These are phyloP conservation scores for Jatropha curcas DNA, from an alignment of 345 rosid species.

Conservation along the genomic window DNA sequence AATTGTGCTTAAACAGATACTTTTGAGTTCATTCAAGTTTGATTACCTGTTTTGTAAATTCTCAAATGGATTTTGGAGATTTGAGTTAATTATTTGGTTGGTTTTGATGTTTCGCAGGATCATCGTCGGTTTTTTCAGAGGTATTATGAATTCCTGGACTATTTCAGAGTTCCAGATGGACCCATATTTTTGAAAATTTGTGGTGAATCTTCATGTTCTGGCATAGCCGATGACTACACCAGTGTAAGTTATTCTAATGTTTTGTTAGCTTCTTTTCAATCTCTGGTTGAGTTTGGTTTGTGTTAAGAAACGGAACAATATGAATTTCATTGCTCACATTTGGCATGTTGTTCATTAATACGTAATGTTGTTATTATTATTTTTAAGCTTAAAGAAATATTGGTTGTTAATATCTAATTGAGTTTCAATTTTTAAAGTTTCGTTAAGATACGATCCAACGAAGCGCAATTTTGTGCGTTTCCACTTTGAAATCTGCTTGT, in stretches of 20 bases:
- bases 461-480: background rate
- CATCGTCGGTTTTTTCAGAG: conserved; percentile 67
- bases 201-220: conserved; percentile 78
- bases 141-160: conserved; percentile 74
- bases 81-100: too few species aligned
- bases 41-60: background rate
- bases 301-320: too few species aligned
- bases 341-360: background rate
- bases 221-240: conserved; percentile 75
- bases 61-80: background rate
- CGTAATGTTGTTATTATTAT: too few species aligned
- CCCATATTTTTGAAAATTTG: conserved; percentile 80
- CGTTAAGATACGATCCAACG: background rate
- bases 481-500: background rate
- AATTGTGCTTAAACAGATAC: too few species aligned
- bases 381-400: background rate
- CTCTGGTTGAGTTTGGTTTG: background rate
- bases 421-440: background rate
- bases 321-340: too few species aligned
- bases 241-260: conserved; percentile 38
- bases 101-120: conserved; percentile 46
- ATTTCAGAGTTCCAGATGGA: conserved; percentile 66
- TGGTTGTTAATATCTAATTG: background rate
- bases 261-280: background rate
- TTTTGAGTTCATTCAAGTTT: background rate